phyloP scores from a whole-genome alignment of 1,139 yeast species.

The Lodderomyces metapsilosis region DNA sequence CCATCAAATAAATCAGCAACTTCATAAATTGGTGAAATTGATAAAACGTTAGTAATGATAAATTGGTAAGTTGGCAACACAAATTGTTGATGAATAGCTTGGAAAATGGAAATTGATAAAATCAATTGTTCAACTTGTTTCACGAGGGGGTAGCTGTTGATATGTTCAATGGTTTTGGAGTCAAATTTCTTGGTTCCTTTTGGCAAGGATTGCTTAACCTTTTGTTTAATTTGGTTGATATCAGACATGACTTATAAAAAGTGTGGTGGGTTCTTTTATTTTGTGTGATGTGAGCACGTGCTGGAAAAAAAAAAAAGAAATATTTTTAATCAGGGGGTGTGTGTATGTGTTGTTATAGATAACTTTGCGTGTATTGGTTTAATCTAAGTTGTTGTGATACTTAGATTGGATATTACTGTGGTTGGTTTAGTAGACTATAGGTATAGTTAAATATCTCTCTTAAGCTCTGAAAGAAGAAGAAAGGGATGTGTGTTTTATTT shows the following conservation, averaged over 20 bases:
- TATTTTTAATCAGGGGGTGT: neutral
- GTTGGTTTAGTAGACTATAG: neutral
- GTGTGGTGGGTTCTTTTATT: neutral
- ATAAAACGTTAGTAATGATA: slow-evolving; percentile 23
- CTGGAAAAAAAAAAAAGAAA: neutral
- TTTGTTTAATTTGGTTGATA: slow-evolving; percentile 5
- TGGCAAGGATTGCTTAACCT: slow-evolving; percentile 10
- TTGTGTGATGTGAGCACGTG: neutral
- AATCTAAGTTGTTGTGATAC: too few species aligned
- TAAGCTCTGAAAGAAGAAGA: slow-evolving; percentile 1
- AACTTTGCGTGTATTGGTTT: too few species aligned
- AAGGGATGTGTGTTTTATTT: too few species aligned
- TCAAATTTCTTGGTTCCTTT: slow-evolving; percentile 19
- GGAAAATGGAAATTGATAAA: slow-evolving; percentile 27
- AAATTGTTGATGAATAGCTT: slow-evolving; percentile 22
- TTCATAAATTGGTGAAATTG: slow-evolving; percentile 24
- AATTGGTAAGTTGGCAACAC: slow-evolving; percentile 17
- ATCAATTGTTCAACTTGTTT: slow-evolving; percentile 21
- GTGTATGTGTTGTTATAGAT: neutral
- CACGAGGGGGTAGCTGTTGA: slow-evolving; percentile 33
- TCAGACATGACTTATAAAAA: slow-evolving; percentile 16
- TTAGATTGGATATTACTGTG: neutral
- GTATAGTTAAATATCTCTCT: too few species aligned
- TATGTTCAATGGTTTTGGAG: slow-evolving; percentile 36
- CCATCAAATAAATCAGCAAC: slow-evolving; percentile 27